A percentile compares a stretch with the other conserved stretches of the same genome.
phyloP scores from a whole-genome alignment of 1,284 basidiomycete genomes.

The Rhodotorula mucilaginosa region DNA sequence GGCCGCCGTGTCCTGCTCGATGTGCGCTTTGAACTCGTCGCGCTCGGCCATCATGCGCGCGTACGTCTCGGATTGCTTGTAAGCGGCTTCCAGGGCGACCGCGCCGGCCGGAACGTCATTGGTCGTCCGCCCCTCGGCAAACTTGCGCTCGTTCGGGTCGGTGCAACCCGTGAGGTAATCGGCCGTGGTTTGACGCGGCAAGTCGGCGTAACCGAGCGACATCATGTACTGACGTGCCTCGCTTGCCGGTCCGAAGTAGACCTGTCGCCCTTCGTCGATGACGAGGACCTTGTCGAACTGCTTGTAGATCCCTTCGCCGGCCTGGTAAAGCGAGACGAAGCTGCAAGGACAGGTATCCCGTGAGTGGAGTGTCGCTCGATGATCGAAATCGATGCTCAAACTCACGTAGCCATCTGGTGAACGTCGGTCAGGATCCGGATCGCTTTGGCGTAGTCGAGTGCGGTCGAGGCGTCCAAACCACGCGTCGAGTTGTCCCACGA shows the following conservation, averaged over 20 bases:
- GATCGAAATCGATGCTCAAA: conserved; percentile 38
- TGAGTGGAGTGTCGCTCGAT: not conserved
- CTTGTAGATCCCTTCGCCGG: conserved; percentile 63
- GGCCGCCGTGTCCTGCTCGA: conserved; percentile 62
- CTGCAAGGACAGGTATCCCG: not conserved
- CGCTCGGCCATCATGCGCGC: conserved; percentile 57
- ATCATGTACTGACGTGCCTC: conserved; percentile 76
- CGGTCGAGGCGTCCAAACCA: conserved; percentile 62
- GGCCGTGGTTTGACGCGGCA: conserved; percentile 67
- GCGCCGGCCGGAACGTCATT: conserved; percentile 69
- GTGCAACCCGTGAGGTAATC: conserved; percentile 75
- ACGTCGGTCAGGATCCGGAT: conserved; percentile 59
- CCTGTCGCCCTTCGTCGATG: conserved; percentile 76
- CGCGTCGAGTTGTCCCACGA: conserved; percentile 68
- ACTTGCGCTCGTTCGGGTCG: conserved; percentile 80
- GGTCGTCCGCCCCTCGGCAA: conserved; percentile 66
- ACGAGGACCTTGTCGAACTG: conserved; percentile 73
- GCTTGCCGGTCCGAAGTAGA: conserved; percentile 73
- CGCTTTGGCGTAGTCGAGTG: conserved; percentile 58
- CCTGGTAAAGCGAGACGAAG: conserved; percentile 44
- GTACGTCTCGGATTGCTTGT: conserved; percentile 58
- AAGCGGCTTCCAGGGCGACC: conserved; percentile 68
- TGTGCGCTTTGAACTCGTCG: conserved; percentile 60
- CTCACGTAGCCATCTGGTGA: conserved; percentile 46
- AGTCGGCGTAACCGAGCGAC: conserved; percentile 48